These are phyloP conservation scores for Telopea speciosissima DNA, from an alignment of 177 flowering plant species.

Conservation along the genomic window DNA sequence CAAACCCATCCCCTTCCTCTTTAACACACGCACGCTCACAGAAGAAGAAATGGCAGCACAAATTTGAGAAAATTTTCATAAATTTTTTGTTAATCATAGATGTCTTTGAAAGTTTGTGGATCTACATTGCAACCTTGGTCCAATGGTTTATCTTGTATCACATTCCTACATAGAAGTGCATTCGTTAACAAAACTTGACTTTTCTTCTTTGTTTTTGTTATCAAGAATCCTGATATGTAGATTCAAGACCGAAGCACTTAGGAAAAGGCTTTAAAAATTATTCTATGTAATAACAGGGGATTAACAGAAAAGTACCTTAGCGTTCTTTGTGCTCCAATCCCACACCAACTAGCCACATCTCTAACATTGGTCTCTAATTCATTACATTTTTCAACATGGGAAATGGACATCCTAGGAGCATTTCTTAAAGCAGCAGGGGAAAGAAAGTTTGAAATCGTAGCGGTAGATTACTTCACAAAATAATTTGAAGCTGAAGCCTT, in stretches of 20 bases:
- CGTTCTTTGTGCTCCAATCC: not conserved
- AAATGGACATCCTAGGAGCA: too few relatives aligned
- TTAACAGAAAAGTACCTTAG: not conserved
- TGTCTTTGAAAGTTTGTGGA: not conserved
- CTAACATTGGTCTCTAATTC: too few relatives aligned
- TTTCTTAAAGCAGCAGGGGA: too few relatives aligned
- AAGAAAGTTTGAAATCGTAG: too few relatives aligned
- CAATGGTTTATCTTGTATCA: not conserved
- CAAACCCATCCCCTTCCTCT: too few relatives aligned
- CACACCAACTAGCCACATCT: too few relatives aligned
- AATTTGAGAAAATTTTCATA: too few relatives aligned
- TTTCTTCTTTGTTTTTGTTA: not conserved
- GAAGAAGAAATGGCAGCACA: too few relatives aligned
- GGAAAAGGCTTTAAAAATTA: constrained; percentile 2
- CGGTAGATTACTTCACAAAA: too few relatives aligned
- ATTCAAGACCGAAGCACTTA: constrained; percentile 11
- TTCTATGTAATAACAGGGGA: constrained; percentile 13
- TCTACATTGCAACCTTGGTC: not conserved
- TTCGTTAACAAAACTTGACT: not conserved
- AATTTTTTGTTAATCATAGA: not conserved
- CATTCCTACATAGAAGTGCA: not conserved
- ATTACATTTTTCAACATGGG: too few relatives aligned
- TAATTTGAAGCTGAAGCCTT: too few relatives aligned
- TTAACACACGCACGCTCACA: too few relatives aligned
- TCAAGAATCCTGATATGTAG: not conserved